Evolutionary conservation across 768 basidiomycete species (phyloP).

Genomic region (Termitomyces sp.): DNA sequence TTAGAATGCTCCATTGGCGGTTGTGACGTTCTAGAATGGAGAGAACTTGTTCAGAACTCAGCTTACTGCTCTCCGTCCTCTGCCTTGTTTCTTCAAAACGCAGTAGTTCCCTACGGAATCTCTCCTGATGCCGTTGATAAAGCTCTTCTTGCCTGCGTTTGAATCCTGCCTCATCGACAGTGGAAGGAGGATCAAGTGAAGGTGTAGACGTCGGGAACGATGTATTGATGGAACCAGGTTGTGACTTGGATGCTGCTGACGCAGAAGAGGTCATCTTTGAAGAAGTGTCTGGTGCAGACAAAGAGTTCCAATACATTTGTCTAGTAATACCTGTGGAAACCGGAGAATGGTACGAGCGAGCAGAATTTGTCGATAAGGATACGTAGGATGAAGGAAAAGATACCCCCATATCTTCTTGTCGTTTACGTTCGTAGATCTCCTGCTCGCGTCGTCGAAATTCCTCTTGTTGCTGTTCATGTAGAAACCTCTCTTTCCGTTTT

Average conservation of each 20-base stretch:
- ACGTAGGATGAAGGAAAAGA: constrained; percentile 20
- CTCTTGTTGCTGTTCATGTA: constrained; percentile 30
- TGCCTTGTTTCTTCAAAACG: constrained; percentile 47
- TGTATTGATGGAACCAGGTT: constrained; percentile 29
- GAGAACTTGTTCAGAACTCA: constrained; percentile 52
- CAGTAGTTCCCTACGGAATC: constrained; percentile 66
- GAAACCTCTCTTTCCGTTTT: constrained; percentile 19
- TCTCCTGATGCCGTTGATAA: constrained; percentile 60
- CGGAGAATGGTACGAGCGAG: constrained; percentile 5
- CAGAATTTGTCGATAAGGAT: constrained; percentile 11
- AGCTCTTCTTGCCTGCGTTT: constrained; percentile 59
- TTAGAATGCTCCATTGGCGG: constrained; percentile 49
- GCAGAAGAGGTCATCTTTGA: constrained; percentile 14
- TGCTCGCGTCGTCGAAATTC: constrained; percentile 39
- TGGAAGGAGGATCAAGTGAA: constrained; percentile 14
- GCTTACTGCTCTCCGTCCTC: constrained; percentile 42
- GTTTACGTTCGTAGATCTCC: constrained; percentile 41
- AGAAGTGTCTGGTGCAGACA: constrained; percentile 20
- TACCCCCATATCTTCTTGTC: constrained; percentile 33
- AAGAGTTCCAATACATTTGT: constrained; percentile 20
- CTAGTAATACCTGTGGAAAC: constrained; percentile 17
- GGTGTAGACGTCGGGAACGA: constrained; percentile 17
- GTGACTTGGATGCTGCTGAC: constrained; percentile 19
- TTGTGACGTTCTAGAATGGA: constrained; percentile 59
- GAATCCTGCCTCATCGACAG: constrained; percentile 47